phyloP scores from a whole-genome alignment of 2,329 filamentous ascomycete genomes.

The Blumeria hordei region DNA sequence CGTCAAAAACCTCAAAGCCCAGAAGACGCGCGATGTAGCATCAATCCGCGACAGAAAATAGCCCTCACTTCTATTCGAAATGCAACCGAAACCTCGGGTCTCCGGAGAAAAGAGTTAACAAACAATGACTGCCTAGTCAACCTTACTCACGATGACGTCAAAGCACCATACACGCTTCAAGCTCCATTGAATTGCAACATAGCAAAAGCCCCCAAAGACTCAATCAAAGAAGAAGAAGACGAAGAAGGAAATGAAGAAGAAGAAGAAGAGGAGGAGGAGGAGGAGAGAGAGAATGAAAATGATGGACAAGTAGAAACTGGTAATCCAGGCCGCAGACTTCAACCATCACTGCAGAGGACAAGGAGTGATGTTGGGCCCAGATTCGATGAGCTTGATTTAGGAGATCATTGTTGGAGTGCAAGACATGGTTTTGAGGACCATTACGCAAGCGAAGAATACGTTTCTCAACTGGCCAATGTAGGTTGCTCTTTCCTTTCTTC shows the following conservation, averaged over 20 bases:
- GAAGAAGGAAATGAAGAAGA: not conserved
- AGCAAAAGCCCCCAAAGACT: too few relatives aligned
- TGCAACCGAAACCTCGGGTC: too few relatives aligned
- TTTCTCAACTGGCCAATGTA: conserved; percentile 39
- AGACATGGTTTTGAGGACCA: conserved; percentile 53
- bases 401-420: conserved; percentile 16
- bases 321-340: conserved; percentile 6
- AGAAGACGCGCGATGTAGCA: too few relatives aligned
- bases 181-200: too few relatives aligned
- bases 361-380: conserved; percentile 27
- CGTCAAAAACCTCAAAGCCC: too few relatives aligned
- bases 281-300: conserved; percentile 7
- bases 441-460: conserved; percentile 46
- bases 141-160: too few relatives aligned
- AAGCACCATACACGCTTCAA: too few relatives aligned
- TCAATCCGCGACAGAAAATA: too few relatives aligned
- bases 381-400: conserved; percentile 9
- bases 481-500: conserved; percentile 14
- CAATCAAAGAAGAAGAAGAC: not conserved
- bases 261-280: conserved; percentile 4
- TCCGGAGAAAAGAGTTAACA: too few relatives aligned
- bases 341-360: conserved; percentile 17
- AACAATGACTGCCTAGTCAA: too few relatives aligned
- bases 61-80: too few relatives aligned
- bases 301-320: too few relatives aligned